phyloP scores from a whole-genome alignment of 2,329 filamentous ascomycete genomes.

The Tolypocladium amazonense region DNA sequence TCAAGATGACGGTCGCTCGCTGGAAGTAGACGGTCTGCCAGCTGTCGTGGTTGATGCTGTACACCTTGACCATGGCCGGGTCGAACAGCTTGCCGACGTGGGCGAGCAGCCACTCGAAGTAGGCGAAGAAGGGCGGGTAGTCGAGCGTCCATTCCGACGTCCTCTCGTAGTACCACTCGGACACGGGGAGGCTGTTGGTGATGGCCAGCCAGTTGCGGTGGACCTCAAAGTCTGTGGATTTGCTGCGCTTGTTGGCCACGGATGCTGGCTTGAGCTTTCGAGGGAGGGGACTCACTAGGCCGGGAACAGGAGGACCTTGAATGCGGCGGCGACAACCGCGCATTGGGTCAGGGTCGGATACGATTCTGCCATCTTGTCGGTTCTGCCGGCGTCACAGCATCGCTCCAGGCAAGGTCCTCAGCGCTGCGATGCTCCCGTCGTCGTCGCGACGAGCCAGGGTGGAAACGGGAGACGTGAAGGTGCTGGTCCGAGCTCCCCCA shows the following conservation, averaged over 20 bases:
- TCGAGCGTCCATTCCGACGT: constrained; percentile 99
- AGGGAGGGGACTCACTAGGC: constrained; percentile 64
- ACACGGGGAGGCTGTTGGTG: constrained; percentile 75
- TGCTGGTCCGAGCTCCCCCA: background rate
- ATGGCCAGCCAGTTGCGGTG: constrained; percentile 98
- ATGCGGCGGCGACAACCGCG: constrained; percentile 72
- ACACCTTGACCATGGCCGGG: constrained; percentile 68
- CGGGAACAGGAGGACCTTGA: constrained; percentile 88
- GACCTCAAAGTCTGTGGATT: constrained; percentile 98
- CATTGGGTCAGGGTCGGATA: constrained; percentile 86
- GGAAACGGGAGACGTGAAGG: background rate
- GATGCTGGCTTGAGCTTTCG: background rate
- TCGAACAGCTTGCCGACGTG: constrained; percentile 69
- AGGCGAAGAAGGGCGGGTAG: constrained; percentile 96
- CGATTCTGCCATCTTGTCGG: constrained; percentile 55
- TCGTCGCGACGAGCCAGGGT: background rate
- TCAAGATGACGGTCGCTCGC: constrained; percentile 72
- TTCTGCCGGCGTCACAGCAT: background rate
- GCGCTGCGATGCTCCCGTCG: background rate
- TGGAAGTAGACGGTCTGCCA: constrained; percentile 96
- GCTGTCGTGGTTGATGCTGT: constrained; percentile 76
- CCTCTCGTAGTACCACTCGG: constrained; percentile 93
- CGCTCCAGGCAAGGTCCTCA: background rate
- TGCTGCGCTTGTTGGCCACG: constrained; percentile 41
- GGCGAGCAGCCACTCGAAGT: constrained; percentile 89